Conservation (phyloP, 2,329 filamentous ascomycete genomes). For the Fusarium nodosum region DNA sequence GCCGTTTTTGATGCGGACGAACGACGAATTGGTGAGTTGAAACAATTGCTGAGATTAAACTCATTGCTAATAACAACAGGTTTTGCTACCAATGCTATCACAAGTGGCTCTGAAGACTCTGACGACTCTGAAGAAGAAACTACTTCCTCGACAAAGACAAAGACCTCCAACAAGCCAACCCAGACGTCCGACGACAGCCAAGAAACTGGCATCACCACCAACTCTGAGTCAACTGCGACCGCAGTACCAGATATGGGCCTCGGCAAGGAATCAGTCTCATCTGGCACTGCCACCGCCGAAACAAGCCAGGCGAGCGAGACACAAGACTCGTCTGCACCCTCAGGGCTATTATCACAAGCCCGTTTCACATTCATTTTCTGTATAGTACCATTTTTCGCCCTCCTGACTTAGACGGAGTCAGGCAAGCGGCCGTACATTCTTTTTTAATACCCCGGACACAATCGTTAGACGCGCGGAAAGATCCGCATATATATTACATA, state of each 20-base stretch:
- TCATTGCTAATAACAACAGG: constrained; percentile 37
- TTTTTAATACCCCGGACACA: constrained; percentile 45
- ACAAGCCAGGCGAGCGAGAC: constrained; percentile 37
- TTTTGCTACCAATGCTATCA: constrained; percentile 42
- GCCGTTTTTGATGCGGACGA: constrained; percentile 84
- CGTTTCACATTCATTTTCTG: constrained; percentile 49
- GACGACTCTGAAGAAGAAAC: constrained; percentile 4
- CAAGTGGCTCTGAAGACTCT: constrained; percentile 21
- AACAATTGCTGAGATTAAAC: accelerated
- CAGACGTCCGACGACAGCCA: constrained; percentile 33
- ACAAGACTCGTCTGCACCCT: constrained; percentile 45
- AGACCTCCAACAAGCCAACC: constrained; percentile 23
- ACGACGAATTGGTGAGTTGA: constrained; percentile 69
- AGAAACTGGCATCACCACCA: constrained; percentile 34
- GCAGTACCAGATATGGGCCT: constrained; percentile 41
- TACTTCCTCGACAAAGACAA: constrained; percentile 31
- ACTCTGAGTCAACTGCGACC: constrained; percentile 32
- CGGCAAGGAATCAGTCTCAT: constrained; percentile 45
- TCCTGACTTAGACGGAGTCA: constrained; percentile 41
- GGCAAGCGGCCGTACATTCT: constrained; percentile 46
- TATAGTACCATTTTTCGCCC: constrained; percentile 47
- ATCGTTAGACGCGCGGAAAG: constrained; percentile 20
- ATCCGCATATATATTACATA: constrained; percentile 35
- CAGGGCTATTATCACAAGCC: constrained; percentile 36
- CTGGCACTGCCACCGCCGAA: constrained; percentile 42